Conservation (phyloP, 768 basidiomycete species). For the Russula vinacea region DNA sequence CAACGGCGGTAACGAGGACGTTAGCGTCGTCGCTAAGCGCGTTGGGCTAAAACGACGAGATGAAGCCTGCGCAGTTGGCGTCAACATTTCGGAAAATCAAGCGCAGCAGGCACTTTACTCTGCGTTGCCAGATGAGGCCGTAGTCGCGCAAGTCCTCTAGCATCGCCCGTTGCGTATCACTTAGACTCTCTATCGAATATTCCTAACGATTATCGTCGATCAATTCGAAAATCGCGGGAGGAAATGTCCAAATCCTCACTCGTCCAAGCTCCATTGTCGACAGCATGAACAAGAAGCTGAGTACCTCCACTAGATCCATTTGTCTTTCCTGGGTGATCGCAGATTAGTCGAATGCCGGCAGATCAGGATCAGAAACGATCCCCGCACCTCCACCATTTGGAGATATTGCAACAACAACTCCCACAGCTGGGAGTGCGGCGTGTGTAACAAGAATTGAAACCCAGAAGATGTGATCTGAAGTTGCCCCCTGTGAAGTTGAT, state of each 20-base stretch:
- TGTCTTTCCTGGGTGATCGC: constrained; percentile 59
- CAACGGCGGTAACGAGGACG: constrained; percentile 81
- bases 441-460: constrained; percentile 94
- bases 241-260: constrained; percentile 44
- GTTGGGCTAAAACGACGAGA: constrained; percentile 90
- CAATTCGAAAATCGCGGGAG: constrained; percentile 9
- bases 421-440: constrained; percentile 95
- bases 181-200: constrained; percentile 81
- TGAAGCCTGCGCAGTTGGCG: constrained; percentile 46
- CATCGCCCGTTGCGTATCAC: constrained; percentile 79
- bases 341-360: neutral
- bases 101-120: constrained; percentile 41
- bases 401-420: constrained; percentile 89
- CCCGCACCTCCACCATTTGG: constrained; percentile 71
- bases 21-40: constrained; percentile 89
- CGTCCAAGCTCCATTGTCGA: constrained; percentile 93
- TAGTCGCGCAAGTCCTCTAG: constrained; percentile 91
- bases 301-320: constrained; percentile 90
- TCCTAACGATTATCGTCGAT: constrained; percentile 50
- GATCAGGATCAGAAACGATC: constrained; percentile 8
- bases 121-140: constrained; percentile 86
- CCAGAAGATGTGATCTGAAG: constrained; percentile 89
- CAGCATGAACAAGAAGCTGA: constrained; percentile 94
- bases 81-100: constrained; percentile 7
- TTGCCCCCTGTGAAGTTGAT: constrained; percentile 45